A percentile compares a stretch with the other conserved stretches of the same genome.
Evolutionary conservation across 169 alveolate species (phyloP).

Genomic region (Eimeria praecox): DNA sequence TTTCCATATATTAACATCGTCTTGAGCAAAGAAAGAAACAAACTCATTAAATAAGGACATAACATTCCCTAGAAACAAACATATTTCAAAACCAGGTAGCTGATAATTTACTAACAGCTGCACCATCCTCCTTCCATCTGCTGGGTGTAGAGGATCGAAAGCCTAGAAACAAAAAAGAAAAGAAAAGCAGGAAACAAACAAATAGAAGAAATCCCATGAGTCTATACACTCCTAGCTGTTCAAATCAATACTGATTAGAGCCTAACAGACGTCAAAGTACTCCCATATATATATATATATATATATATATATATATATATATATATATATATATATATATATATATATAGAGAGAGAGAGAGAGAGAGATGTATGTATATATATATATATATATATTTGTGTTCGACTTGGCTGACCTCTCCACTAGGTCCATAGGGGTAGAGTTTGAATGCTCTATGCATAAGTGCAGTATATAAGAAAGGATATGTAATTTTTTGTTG

Average conservation of each 20-base stretch:
- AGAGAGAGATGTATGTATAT: too few relatives aligned
- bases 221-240: too few relatives aligned
- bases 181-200: too few relatives aligned
- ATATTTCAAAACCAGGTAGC: slow-evolving; percentile 32
- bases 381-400: too few relatives aligned
- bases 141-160: slow-evolving; percentile 72
- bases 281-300: too few relatives aligned
- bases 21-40: slow-evolving; percentile 40
- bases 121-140: slow-evolving; percentile 71
- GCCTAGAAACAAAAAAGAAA: slow-evolving; percentile 7
- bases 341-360: too few relatives aligned
- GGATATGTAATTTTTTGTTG: slow-evolving; percentile 67
- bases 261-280: too few relatives aligned
- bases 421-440: slow-evolving; percentile 62
- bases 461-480: slow-evolving; percentile 61
- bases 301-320: too few relatives aligned
- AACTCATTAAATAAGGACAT: slow-evolving; percentile 28
- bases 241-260: too few relatives aligned
- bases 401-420: too few relatives aligned
- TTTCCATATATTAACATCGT: slow-evolving; percentile 33
- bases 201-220: neutral
- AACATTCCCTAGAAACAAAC: slow-evolving; percentile 26
- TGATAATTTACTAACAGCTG: slow-evolving; percentile 53
- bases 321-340: too few relatives aligned
- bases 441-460: slow-evolving; percentile 63